A percentile compares a stretch with the other conserved stretches of the same genome.
Conservation (phyloP, 2,329 filamentous ascomycete genomes). For the Colletotrichum australisinense region DNA sequence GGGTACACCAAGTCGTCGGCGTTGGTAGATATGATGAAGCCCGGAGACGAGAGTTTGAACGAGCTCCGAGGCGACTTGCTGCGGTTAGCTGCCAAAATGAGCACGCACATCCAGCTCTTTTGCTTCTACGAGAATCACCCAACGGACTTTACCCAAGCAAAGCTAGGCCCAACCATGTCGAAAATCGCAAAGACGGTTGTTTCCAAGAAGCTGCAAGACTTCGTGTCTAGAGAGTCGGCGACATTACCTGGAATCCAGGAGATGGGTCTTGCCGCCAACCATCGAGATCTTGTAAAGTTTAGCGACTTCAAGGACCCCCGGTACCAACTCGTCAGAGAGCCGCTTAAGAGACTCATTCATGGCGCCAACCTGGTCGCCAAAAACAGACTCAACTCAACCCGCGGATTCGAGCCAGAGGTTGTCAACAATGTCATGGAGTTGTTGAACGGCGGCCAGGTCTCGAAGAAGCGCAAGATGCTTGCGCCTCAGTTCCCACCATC, state of each 20-base stretch:
- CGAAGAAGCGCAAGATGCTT: constrained; percentile 47
- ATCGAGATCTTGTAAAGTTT: constrained; percentile 55
- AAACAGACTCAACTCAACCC: constrained; percentile 49
- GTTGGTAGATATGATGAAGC: constrained; percentile 53
- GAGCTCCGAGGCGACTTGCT: constrained; percentile 54
- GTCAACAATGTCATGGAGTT: constrained; percentile 46
- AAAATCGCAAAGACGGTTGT: constrained; percentile 46
- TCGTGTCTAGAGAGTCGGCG: constrained; percentile 54
- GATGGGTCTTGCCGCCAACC: constrained; percentile 49
- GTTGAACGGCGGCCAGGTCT: constrained; percentile 47
- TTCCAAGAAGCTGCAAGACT: constrained; percentile 48
- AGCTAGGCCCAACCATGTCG: constrained; percentile 43
- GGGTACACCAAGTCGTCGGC: constrained; percentile 48
- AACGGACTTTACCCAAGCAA: constrained; percentile 46
- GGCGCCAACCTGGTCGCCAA: constrained; percentile 49
- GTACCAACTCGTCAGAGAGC: constrained; percentile 50
- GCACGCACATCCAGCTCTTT: constrained; percentile 48
- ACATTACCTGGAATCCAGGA: constrained; percentile 49
- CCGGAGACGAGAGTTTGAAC: constrained; percentile 49
- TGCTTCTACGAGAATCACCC: constrained; percentile 55
- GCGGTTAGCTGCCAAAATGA: constrained; percentile 47
- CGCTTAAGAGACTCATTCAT: constrained; percentile 50
- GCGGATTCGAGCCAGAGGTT: constrained; percentile 47
- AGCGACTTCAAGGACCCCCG: constrained; percentile 51
- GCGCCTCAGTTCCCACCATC: constrained; percentile 46